Percentiles rank a stretch among this genome's conserved stretches.
phyloP scores from a whole-genome alignment of 495 filamentous ascomycete species.

The Aspergillus mulundensis region DNA sequence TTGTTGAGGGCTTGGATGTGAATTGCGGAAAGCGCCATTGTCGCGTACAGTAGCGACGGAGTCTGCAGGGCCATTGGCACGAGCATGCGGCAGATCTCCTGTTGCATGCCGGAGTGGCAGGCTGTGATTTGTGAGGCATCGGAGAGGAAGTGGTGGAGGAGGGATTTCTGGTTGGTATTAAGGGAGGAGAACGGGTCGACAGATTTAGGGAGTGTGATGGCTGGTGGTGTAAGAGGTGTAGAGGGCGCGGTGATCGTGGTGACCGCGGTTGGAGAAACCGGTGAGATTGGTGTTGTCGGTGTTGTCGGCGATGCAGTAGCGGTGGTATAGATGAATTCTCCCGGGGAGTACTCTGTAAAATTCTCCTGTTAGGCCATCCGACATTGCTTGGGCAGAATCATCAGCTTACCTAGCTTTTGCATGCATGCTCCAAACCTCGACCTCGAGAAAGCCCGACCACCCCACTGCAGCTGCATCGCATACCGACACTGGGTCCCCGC shows the following conservation, averaged over 20 bases:
- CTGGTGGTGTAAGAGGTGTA: conserved; percentile 20
- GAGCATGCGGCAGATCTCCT: conserved; percentile 45
- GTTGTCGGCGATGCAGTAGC: conserved; percentile 16
- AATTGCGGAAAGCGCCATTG: conserved; percentile 45
- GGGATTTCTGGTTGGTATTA: conserved; percentile 34
- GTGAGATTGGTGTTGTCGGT: not conserved
- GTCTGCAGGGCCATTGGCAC: conserved; percentile 46
- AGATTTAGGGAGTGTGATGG: conserved; percentile 26
- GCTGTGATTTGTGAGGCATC: conserved; percentile 46
- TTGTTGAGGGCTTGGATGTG: conserved; percentile 43
- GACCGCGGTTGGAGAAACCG: not conserved
- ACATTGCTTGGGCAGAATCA: not conserved
- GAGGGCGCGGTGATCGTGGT: conserved; percentile 14
- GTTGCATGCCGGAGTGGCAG: conserved; percentile 43
- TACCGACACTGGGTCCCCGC: conserved; percentile 22
- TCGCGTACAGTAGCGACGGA: conserved; percentile 44
- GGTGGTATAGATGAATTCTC: conserved; percentile 46
- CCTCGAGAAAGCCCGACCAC: conserved; percentile 37
- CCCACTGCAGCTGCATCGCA: conserved; percentile 28
- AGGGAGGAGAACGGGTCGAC: conserved; percentile 43
- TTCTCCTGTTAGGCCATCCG: not conserved
- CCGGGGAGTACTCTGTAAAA: conserved; percentile 41
- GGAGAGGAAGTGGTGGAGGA: conserved; percentile 44
- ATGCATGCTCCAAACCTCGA: conserved; percentile 47
- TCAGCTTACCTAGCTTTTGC: conserved; percentile 38